Base-by-base conservation (phyloP, 2,329 filamentous ascomycete genomes). In the Cryphonectria nitschkei region DNA sequence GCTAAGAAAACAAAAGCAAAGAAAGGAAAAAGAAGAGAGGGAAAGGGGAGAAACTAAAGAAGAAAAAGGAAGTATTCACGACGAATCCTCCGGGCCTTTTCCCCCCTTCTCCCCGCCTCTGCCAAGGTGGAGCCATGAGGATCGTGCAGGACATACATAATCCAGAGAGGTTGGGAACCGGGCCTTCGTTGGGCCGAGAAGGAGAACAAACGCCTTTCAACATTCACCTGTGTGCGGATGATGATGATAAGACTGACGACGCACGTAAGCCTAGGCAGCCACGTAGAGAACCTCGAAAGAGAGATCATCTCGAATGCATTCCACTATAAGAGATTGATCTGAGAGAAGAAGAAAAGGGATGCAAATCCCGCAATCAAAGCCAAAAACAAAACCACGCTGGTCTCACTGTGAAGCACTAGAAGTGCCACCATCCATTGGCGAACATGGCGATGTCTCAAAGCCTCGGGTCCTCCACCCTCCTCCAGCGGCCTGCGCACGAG, bases 401-500 rank as follows among this genome's bases (percentile, higher is more conserved):
- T 58, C 54, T 58, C 54, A 32, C 26, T 34, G 26, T 32, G 26
- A 58, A 58, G 29, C 26, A 14, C 29, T 32, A 32, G 13, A 34
- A 8, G 6, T 19, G 26, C 1, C 54, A 32, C 26, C 54, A 58
- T 58, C 52, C 7, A 39, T n/a, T 54, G 52, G 26, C 26, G 6
- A 56, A 56, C 11, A 58, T 58, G 54, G 32, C 54, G 3, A 32
- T 32, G 54, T 58, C 54, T 32, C 54, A 58, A 29, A 34, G 29
- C 29, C 26, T 29, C 54, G 54, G 26, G 54, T 32, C 54, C 54
- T 19, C 54, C 52, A 41, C 65, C 60, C 70, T 72, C n/a, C 68
- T 72, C n/a, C 68, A 68, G 52, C 68, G 14, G 26, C 65, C 72
- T 3, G 70, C 73, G 5, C 67, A 68, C 6, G 67, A 72, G 37